Evolutionary conservation across 2,329 filamentous ascomycete species (phyloP).

Genomic region (Coniella lustricola): DNA sequence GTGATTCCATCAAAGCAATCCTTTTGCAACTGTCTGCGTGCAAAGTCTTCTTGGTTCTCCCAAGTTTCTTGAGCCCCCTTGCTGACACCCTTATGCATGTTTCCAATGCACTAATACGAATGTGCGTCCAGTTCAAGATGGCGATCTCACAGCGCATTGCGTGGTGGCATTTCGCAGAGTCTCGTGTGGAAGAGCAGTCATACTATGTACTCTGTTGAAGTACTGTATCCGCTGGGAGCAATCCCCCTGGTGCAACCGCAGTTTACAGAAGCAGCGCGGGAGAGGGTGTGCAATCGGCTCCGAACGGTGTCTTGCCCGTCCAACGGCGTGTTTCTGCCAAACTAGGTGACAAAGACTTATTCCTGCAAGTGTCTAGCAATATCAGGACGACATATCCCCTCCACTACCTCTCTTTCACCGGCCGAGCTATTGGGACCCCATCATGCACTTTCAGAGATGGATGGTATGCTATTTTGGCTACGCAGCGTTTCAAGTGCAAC

Average conservation of each 20-base stretch:
- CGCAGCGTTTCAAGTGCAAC: constrained; percentile 14
- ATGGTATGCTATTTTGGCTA: constrained; percentile 5
- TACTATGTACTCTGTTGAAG: too few species aligned
- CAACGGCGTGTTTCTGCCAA: background rate
- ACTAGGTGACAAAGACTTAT: background rate
- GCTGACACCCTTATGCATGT: constrained; percentile 13
- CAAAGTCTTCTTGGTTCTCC: background rate
- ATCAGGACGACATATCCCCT: background rate
- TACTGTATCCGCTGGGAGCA: too few species aligned
- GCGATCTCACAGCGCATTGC: constrained; percentile 14
- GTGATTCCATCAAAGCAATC: background rate
- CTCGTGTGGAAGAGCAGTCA: background rate
- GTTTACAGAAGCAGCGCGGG: too few species aligned
- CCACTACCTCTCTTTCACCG: background rate
- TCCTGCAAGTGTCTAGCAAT: background rate
- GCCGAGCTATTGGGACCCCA: background rate
- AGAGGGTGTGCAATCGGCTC: too few species aligned
- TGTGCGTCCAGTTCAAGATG: constrained; percentile 16
- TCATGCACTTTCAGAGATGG: constrained; percentile 4
- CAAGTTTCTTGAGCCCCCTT: background rate
- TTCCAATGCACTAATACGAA: constrained; percentile 7
- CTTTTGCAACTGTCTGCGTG: background rate
- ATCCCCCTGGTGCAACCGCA: too few species aligned
- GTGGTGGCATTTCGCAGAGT: constrained; percentile 13
- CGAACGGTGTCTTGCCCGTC: constrained; percentile 5